Base-by-base conservation (phyloP, 148 eudicot genomes). In the Rhododendron ovatum region DNA sequence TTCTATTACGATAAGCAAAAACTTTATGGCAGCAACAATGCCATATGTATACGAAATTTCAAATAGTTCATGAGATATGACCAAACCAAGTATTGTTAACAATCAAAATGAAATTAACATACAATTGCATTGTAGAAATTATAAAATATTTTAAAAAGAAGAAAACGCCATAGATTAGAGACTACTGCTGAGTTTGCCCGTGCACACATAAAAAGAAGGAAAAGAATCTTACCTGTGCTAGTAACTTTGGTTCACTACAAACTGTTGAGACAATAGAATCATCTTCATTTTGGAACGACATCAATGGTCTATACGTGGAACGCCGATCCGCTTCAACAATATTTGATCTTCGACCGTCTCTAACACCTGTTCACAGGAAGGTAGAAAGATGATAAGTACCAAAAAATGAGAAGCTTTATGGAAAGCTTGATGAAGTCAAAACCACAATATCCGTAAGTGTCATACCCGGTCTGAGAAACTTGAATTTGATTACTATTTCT, bases 301-400 rank as follows among this genome's bases (percentile, higher is more conserved):
- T 80, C 88, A 89, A 80, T 13, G 92, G 89, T 47, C 53, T 63
- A 76, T 92, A 93, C 41, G 93, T 92, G 55, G 84, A 55, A 83
- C 94, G 93, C 8, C 88, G 84, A 87, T 90, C 92, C 48, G 71
- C 55, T 41, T 51, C 89, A 45, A 43, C 39, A 65, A 41, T 26
- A 71, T 13, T 63, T 3, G 81, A 61, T n/a, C 78, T 86, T 84
- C 78, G 86, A 79, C 82, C 87, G 81, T 86, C 83, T 86, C 37
- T 82, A 81, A 37, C 84, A 82, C 89, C 94, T 93, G 91, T 59
- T 86, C 80, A 51, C 73, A 87, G 20, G 6, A 82, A 81, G 1
- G 8, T 59, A 45, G 14, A 67, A 61, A 14, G 61, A 78, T 35
- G 11, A 75, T 35, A 47, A 77, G 9, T 28, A 14, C 65, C 15